Percentiles rank a stretch among this genome's conserved stretches.
These are phyloP conservation scores for Metschnikowia hibisci DNA, from an alignment of 805 yeast species.

Conservation along the genomic window DNA sequence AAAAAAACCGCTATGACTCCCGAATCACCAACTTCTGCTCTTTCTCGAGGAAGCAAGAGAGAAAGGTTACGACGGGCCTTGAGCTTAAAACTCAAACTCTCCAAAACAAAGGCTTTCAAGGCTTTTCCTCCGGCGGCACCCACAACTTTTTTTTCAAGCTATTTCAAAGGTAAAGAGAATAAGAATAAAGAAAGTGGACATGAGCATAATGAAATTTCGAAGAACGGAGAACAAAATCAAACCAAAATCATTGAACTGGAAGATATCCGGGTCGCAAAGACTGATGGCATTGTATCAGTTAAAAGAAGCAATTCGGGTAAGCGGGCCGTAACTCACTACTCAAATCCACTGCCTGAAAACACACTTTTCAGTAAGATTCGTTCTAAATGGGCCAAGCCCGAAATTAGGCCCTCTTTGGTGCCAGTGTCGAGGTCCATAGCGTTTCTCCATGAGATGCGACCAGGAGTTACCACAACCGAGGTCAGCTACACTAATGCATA, in stretches of 20 bases:
- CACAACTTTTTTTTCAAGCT: too few species aligned
- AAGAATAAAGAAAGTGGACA: too few species aligned
- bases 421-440: constrained; percentile 4
- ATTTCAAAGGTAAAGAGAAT: too few species aligned
- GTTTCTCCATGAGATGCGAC: constrained; percentile 11
- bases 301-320: too few species aligned
- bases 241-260: too few species aligned
- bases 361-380: constrained; percentile 10
- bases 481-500: constrained; percentile 7
- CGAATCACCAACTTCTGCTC: background rate
- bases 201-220: too few species aligned
- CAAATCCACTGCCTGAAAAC: background rate
- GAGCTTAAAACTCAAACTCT: background rate
- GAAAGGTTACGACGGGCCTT: constrained; percentile 2
- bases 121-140: too few species aligned
- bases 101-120: background rate
- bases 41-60: constrained; percentile 1
- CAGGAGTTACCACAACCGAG: constrained; percentile 13
- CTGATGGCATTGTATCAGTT: background rate
- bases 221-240: too few species aligned
- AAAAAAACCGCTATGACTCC: background rate
- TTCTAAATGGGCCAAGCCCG: constrained; percentile 10
- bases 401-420: background rate
- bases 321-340: too few species aligned
- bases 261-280: background rate